Evolutionary conservation across 257 asterid genomes (phyloP).

Genomic region (Penstemon barbatus): DNA sequence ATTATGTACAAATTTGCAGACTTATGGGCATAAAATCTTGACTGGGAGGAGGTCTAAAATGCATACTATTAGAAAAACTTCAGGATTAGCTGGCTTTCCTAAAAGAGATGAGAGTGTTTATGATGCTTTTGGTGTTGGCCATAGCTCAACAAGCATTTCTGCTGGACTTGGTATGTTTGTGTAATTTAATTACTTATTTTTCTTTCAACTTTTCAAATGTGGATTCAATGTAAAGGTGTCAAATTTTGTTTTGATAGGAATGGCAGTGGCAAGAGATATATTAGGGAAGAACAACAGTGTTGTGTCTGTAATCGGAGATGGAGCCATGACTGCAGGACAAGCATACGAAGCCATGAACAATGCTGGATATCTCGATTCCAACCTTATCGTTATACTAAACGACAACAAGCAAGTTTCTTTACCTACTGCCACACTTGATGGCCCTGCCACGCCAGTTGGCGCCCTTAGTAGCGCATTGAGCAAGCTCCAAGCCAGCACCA

Average conservation of each 20-base stretch:
- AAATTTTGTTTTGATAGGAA: slow-evolving; percentile 38
- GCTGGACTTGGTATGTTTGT: slow-evolving; percentile 67
- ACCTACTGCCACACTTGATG: slow-evolving; percentile 75
- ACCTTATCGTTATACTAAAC: slow-evolving; percentile 60
- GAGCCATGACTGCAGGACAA: slow-evolving; percentile 88
- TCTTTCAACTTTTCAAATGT: no score
- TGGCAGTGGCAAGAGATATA: slow-evolving; percentile 82
- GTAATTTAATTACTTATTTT: no score
- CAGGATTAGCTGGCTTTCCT: slow-evolving; percentile 74
- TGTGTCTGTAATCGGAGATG: slow-evolving; percentile 72
- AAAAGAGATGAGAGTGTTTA: slow-evolving; percentile 72
- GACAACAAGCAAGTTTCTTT: slow-evolving; percentile 78
- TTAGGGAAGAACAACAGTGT: slow-evolving; percentile 64
- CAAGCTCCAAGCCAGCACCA: slow-evolving; percentile 74
- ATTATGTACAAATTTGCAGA: slow-evolving; percentile 34
- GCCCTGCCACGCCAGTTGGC: slow-evolving; percentile 73
- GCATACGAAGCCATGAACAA: slow-evolving; percentile 90
- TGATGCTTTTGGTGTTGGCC: slow-evolving; percentile 87
- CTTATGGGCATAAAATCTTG: slow-evolving; percentile 73
- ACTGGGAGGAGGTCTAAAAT: slow-evolving; percentile 78
- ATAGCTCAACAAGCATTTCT: slow-evolving; percentile 83
- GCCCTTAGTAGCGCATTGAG: slow-evolving; percentile 69
- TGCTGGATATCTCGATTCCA: slow-evolving; percentile 70
- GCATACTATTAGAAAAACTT: slow-evolving; percentile 67
- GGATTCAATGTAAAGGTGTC: no score